Evolutionary conservation across 1,139 yeast species (phyloP).

Genomic region (Lipomyces yarrowii): DNA sequence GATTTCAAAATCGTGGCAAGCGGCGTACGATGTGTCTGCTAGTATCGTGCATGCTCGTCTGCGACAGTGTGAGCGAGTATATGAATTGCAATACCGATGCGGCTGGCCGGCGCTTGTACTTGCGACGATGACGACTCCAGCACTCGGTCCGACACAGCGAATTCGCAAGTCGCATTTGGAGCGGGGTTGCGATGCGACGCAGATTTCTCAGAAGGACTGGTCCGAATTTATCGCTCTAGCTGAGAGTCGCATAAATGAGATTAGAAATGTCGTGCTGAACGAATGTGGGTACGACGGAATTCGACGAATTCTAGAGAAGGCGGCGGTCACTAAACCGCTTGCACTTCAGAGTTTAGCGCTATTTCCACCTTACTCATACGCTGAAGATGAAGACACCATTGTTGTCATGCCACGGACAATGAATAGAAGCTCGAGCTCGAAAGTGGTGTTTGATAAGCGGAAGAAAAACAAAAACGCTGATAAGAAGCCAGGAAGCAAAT

Average conservation of each 20-base stretch:
- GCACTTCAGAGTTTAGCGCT: slow-evolving; percentile 25
- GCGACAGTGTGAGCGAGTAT: slow-evolving; percentile 32
- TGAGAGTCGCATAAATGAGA: slow-evolving; percentile 22
- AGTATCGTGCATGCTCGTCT: slow-evolving; percentile 32
- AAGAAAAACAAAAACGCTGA: background rate
- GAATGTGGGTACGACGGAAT: slow-evolving; percentile 31
- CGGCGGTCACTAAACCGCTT: slow-evolving; percentile 23
- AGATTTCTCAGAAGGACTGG: slow-evolving; percentile 32
- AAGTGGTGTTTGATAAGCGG: background rate
- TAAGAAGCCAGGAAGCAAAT: background rate
- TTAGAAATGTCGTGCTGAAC: slow-evolving; percentile 19
- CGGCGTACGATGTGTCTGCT: slow-evolving; percentile 27
- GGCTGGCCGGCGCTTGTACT: slow-evolving; percentile 34
- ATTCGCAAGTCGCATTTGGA: slow-evolving; percentile 32
- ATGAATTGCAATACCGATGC: slow-evolving; percentile 30
- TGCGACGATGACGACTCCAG: slow-evolving; percentile 32
- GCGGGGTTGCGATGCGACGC: slow-evolving; percentile 33
- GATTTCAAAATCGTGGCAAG: slow-evolving; percentile 30
- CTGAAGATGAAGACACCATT: slow-evolving; percentile 21
- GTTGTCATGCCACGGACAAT: slow-evolving; percentile 12
- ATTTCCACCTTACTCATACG: slow-evolving; percentile 24
- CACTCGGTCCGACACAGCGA: slow-evolving; percentile 30
- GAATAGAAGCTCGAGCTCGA: background rate
- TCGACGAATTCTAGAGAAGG: slow-evolving; percentile 28
- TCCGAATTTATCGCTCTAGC: slow-evolving; percentile 23